phyloP scores from a whole-genome alignment of 225 moss, liverwort and hornwort genomes.

The Asterella californica region DNA sequence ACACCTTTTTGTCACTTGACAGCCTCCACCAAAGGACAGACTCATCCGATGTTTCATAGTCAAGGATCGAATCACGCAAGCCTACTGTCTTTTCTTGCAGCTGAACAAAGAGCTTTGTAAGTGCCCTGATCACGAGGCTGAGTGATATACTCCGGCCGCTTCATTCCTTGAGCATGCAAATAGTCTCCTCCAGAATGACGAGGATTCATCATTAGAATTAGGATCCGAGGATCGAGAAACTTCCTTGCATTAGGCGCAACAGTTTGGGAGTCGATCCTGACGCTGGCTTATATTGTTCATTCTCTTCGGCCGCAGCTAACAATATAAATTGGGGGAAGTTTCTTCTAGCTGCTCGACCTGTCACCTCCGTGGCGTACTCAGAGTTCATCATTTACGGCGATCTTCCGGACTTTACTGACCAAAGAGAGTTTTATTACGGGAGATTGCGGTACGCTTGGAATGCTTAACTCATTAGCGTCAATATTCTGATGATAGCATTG shows the following conservation, averaged over 20 bases:
- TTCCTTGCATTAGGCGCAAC: background rate
- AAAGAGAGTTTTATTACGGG: slow-evolving; percentile 12
- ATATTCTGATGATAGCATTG: too few species aligned
- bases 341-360: slow-evolving; percentile 6
- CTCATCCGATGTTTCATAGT: slow-evolving; percentile 19
- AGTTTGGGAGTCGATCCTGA: background rate
- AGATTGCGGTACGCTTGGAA: slow-evolving; percentile 5
- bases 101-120: slow-evolving; percentile 20
- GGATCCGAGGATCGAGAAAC: too few species aligned
- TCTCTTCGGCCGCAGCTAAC: background rate
- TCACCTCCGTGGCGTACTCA: slow-evolving; percentile 2
- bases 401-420: background rate
- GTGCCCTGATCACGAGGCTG: background rate
- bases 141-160: background rate
- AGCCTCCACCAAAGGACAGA: slow-evolving; percentile 24
- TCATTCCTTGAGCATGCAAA: too few species aligned
- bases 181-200: too few species aligned
- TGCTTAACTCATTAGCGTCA: background rate
- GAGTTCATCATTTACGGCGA: slow-evolving; percentile 19
- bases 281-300: background rate
- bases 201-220: background rate
- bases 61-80: slow-evolving; percentile 11
- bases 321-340: slow-evolving; percentile 15
- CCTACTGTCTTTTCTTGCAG: slow-evolving; percentile 19
- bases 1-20: background rate